phyloP scores from a whole-genome alignment of 2,329 filamentous ascomycete species.

The Botryosphaeria agaves region DNA sequence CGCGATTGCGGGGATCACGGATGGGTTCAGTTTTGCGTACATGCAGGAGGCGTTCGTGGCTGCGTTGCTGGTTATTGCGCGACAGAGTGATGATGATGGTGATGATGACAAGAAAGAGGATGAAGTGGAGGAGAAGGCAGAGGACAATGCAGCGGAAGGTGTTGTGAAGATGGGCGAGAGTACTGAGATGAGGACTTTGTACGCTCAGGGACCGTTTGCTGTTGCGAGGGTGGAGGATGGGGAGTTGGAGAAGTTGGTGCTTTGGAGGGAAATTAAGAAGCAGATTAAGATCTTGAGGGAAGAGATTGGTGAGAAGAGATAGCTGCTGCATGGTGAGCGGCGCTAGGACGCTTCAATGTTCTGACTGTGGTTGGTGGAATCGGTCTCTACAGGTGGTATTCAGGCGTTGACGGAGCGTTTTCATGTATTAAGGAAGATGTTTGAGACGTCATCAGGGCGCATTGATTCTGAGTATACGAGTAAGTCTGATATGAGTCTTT shows the following conservation, averaged over 20 bases:
- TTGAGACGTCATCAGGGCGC: too few species aligned
- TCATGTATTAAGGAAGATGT: too few species aligned
- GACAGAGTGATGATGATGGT: too few species aligned
- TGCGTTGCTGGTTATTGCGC: constrained; percentile 37
- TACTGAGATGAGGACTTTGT: neutral
- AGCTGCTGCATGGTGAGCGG: too few species aligned
- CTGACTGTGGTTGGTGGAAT: too few species aligned
- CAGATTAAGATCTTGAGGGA: constrained; percentile 24
- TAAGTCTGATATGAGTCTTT: too few species aligned
- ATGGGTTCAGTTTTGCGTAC: constrained; percentile 52
- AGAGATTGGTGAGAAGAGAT: constrained; percentile 19
- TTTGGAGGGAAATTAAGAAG: constrained; percentile 24
- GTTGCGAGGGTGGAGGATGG: constrained; percentile 8
- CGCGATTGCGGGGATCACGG: constrained; percentile 44
- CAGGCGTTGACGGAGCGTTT: too few species aligned
- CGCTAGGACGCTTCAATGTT: too few species aligned
- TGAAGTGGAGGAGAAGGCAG: neutral
- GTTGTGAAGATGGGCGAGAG: constrained; percentile 4
- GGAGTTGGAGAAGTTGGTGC: constrained; percentile 18
- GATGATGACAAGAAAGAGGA: constrained; percentile 2
- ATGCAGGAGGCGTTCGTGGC: constrained; percentile 54
- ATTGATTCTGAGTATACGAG: too few species aligned
- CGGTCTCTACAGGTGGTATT: too few species aligned
- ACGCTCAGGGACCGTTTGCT: constrained; percentile 1
- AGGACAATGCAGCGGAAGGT: too few species aligned